phyloP scores from a whole-genome alignment of 1,284 basidiomycete genomes.

The Phenoliferia sp. region DNA sequence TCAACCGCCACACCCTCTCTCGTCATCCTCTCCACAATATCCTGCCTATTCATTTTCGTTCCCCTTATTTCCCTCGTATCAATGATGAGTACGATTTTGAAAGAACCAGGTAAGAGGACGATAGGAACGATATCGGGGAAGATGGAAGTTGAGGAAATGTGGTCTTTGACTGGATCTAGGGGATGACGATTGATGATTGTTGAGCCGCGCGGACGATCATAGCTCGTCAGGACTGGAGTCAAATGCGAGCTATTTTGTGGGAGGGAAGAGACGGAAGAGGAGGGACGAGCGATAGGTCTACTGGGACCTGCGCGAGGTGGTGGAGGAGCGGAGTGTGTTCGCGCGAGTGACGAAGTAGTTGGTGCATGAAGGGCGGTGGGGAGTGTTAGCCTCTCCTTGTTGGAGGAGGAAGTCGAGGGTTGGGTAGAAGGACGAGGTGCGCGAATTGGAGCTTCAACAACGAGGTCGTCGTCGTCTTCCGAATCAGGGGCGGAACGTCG shows the following conservation, averaged over 20 bases:
- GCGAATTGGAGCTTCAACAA: background rate
- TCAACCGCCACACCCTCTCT: conserved; percentile 47
- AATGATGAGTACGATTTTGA: conserved; percentile 51
- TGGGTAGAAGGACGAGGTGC: background rate
- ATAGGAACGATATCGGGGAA: conserved; percentile 41
- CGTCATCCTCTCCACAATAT: conserved; percentile 42
- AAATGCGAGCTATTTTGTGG: conserved; percentile 1
- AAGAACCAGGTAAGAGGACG: conserved; percentile 45
- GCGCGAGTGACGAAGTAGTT: background rate
- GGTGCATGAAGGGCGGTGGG: background rate
- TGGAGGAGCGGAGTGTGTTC: background rate
- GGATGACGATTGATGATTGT: conserved; percentile 24
- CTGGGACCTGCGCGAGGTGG: background rate
- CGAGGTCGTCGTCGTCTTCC: background rate
- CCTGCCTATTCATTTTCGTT: conserved; percentile 40
- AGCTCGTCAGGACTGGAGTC: conserved; percentile 13
- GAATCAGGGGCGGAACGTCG: conserved; percentile 4
- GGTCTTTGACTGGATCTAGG: conserved; percentile 25
- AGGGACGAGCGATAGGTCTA: background rate
- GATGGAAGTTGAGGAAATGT: conserved; percentile 4
- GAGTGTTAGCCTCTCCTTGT: too few species aligned
- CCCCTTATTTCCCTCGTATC: conserved; percentile 50
- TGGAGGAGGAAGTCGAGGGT: background rate
- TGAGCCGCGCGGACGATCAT: conserved; percentile 13
- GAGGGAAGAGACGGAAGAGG: background rate